Base-by-base conservation (phyloP, 2,329 filamentous ascomycete species). In the Nigrospora sphaerica region DNA sequence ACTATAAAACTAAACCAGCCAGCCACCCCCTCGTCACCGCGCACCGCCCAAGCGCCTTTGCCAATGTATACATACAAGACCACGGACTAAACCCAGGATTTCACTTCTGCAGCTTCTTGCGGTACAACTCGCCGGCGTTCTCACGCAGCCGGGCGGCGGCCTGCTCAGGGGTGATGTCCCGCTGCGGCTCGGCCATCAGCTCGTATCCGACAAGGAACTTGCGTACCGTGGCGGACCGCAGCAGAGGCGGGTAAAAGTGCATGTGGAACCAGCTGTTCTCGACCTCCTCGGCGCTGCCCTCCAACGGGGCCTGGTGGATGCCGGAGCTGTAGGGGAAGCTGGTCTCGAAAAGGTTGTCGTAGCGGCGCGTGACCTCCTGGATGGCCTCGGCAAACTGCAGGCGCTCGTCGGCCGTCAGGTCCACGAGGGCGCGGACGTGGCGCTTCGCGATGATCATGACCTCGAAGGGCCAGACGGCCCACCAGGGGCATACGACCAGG, bases 141-240 rank as follows among this genome's bases (percentile, higher is more conserved):
- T 42, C 17, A 16, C 86, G 80, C 49, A 98, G 70, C 42, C 82
- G 81, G 23, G 81, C 82, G 13, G 93, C 86, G 2, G 93, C 93
- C 69, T 97, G 93, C 68, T 98, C 93, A 0, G 93, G 92, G 0
- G 93, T 98, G 58, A 98, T 97, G 63, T 98, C 93, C 49, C 93
- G 80, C 68, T 98, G 93, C n/a, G 93, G 92, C 70, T 98, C 93
- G 2, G 88, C 93, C 80, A 98, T 81, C 69, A 98, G 77, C 69
- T 98, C 93, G 63, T 95, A 97, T 0, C 93, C 93, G 32, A 98
- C 93, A 44, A 97, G 68, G 69, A 97, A 98, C 71, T 98, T 98
- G 56, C 88, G 83, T 40, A 98, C 91, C 0, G 90, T 95, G 3
- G 93, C 91, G 40, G 90, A 95, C 47, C 93, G 83, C 53, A 98